phyloP scores from a whole-genome alignment of 805 yeast species.

The Candida nemodendra region DNA sequence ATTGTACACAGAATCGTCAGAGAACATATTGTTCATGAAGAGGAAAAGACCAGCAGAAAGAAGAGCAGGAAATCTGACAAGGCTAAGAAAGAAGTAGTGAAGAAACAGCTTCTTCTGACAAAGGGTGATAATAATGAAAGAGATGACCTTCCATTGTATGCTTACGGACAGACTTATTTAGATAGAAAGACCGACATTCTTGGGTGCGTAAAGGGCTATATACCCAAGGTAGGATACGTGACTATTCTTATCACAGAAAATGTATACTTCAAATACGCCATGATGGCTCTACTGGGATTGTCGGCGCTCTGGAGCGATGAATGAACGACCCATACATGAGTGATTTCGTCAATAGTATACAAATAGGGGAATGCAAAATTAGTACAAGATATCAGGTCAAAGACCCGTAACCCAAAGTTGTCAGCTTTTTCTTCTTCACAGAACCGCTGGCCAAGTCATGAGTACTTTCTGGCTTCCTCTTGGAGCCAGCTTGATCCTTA shows the following conservation, averaged over 20 bases:
- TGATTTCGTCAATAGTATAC: not conserved
- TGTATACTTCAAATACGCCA: conserved; percentile 72
- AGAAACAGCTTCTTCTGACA: conserved; percentile 69
- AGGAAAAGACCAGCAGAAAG: conserved; percentile 15
- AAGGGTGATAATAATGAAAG: conserved; percentile 96
- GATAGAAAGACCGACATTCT: conserved; percentile 75
- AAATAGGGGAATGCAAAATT: too few species aligned
- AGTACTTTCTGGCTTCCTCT: conserved; percentile 9
- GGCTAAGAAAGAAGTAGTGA: conserved; percentile 2
- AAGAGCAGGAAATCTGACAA: conserved; percentile 14
- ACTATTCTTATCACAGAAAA: conserved; percentile 91
- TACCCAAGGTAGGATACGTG: conserved; percentile 86
- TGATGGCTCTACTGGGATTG: conserved; percentile 72
- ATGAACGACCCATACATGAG: conserved; percentile 19
- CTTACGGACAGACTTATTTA: conserved; percentile 70
- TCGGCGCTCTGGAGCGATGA: conserved; percentile 64
- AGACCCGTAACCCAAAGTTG: conserved; percentile 28
- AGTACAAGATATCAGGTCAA: too few species aligned
- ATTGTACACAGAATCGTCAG: conserved; percentile 93
- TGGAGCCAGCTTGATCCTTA: conserved; percentile 6
- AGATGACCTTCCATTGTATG: conserved; percentile 85
- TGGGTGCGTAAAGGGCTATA: conserved; percentile 89
- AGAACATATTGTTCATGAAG: conserved; percentile 56
- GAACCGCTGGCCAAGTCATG: conserved; percentile 2
- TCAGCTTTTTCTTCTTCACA: conserved; percentile 19